Base-by-base conservation (phyloP, 164 flowering plant species). In the Protea cynaroides region DNA sequence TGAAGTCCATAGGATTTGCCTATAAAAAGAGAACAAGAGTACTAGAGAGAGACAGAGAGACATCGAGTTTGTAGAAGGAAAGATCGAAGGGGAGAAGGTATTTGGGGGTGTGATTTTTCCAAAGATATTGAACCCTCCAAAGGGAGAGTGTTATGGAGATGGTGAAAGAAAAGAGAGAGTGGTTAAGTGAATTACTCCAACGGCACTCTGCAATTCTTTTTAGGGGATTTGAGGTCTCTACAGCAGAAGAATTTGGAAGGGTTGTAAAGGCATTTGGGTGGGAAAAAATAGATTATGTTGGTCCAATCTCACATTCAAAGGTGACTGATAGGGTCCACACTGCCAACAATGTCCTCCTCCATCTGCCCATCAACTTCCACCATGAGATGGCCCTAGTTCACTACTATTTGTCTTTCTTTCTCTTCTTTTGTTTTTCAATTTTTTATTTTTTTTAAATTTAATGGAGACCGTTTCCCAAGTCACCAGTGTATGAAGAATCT, bases 341-440 rank as follows among this genome's bases (percentile, higher is more conserved):
- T 0, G 65, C 71, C n/a, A 68, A 68, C 40, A 61, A 68, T 15
- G 65, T 55, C 25, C 71, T 65, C 55, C 49, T 62, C 13, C 25
- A 68, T 47, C 60, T 44, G 36, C 56, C 55, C 17, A 44, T 44
- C 49, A 10, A 10, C 10, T 44, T 44, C 49, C 49, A 44, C 17
- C 49, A 44, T 44, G 71, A 68, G 54, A 68, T 68, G 71, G 13
- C 71, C 15, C 61, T 61, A 65, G 71, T 62, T 29, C n/a, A 2
- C 9, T 43, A 53, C 1, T 19, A 44, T 44, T 2, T 44, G 14
- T 8, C 12, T 44, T 15, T 11, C 12, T 44, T 44, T 44, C 49
- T 44, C 10, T 15, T 44, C 1, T 44, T 10, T 15, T 44, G 17
- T 44, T 11, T 44, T 10, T 44, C 49, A 29, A 29, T 29, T 29